phyloP scores from a whole-genome alignment of 2,329 filamentous ascomycete genomes.

The Chaetomium globosum region DNA sequence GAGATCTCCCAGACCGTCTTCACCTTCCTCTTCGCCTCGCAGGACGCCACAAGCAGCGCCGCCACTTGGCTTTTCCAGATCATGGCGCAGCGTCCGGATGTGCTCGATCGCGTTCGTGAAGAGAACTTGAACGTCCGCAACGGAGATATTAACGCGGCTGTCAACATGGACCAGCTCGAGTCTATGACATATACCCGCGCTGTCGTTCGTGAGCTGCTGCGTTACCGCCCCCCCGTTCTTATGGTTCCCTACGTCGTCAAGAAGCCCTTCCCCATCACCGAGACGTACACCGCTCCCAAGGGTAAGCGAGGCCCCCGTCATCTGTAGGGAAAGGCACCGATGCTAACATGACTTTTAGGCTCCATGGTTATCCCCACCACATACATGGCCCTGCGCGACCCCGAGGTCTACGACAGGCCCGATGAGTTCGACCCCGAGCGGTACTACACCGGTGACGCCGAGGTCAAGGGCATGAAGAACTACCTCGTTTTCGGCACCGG shows the following conservation, averaged over 20 bases:
- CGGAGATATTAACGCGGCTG: constrained; percentile 68
- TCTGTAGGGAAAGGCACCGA: background rate
- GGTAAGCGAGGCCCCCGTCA: constrained; percentile 49
- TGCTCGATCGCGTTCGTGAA: constrained; percentile 85
- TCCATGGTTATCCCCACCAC: constrained; percentile 94
- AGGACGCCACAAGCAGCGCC: constrained; percentile 94
- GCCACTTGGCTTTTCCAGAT: constrained; percentile 95
- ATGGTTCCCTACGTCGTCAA: constrained; percentile 96
- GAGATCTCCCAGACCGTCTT: constrained; percentile 94
- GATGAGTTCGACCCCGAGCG: constrained; percentile 88
- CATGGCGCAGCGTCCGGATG: constrained; percentile 89
- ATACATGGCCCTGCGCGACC: constrained; percentile 87
- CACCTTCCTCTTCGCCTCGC: constrained; percentile 95
- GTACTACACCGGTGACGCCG: constrained; percentile 87
- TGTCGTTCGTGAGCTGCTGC: constrained; percentile 85
- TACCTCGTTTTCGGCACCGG: constrained; percentile 95
- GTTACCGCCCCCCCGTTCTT: constrained; percentile 92
- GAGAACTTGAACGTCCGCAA: constrained; percentile 80
- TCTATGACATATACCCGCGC: constrained; percentile 87
- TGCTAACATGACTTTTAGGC: constrained; percentile 47
- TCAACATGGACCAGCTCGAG: constrained; percentile 86
- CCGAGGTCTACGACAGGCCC: constrained; percentile 86
- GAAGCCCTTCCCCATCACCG: constrained; percentile 90
- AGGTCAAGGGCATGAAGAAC: constrained; percentile 86
- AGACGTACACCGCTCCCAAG: constrained; percentile 89